phyloP scores from a whole-genome alignment of 768 basidiomycete genomes.

The Pholiota microspora region DNA sequence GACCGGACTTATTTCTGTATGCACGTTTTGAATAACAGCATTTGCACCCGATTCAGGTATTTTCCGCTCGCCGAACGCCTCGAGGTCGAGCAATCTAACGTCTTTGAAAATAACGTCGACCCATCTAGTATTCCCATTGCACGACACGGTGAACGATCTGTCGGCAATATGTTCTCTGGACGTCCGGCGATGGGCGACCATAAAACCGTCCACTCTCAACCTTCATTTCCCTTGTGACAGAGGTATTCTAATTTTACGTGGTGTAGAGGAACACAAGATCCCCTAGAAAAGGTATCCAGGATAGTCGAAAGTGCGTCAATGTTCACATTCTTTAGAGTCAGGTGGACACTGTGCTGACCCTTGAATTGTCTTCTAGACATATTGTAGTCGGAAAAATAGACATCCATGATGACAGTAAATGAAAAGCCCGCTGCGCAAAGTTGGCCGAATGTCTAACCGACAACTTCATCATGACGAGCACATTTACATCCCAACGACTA shows the following conservation, averaged over 20 bases:
- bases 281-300: background rate
- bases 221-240: background rate
- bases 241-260: background rate
- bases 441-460: background rate
- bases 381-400: constrained; percentile 1
- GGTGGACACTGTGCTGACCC: background rate
- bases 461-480: background rate
- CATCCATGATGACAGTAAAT: background rate
- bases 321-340: background rate
- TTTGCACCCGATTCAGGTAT: background rate
- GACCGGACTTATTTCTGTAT: background rate
- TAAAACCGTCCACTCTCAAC: background rate
- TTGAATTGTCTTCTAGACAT: background rate
- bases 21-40: background rate
- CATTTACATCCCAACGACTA: background rate
- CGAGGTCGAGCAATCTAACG: background rate
- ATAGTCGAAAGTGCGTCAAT: background rate
- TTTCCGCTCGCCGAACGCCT: background rate
- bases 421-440: background rate
- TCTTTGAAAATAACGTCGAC: background rate
- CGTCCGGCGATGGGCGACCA: background rate
- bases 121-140: background rate
- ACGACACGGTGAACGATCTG: background rate
- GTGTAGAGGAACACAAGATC: background rate
- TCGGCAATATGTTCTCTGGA: background rate